Percentiles rank a stretch among this genome's conserved stretches.
These are phyloP conservation scores for Saccharomyces hybrid DNA, from an alignment of 1,139 yeast genomes.

Conservation along the genomic window DNA sequence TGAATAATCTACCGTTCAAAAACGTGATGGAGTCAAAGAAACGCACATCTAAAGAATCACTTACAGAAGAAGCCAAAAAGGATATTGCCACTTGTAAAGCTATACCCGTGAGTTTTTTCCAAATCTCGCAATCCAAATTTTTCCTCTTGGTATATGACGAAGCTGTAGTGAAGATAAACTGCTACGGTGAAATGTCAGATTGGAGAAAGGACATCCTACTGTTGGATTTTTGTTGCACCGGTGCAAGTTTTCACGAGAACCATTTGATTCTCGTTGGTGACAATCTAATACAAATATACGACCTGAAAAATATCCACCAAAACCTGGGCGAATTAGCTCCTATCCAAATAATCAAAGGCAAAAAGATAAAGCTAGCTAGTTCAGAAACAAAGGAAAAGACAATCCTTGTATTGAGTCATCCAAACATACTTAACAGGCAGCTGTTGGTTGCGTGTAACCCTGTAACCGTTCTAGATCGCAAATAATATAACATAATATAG, in stretches of 20 bases:
- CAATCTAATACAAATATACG: slow-evolving; percentile 65
- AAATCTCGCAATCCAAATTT: slow-evolving; percentile 40
- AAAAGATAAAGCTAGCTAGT: slow-evolving; percentile 46
- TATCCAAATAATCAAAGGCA: slow-evolving; percentile 69
- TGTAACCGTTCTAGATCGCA: neutral
- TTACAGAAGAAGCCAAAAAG: slow-evolving; percentile 28
- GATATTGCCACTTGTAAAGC: slow-evolving; percentile 27
- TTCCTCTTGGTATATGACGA: slow-evolving; percentile 64
- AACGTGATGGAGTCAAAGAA: slow-evolving; percentile 32
- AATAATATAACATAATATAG: neutral
- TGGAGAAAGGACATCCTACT: slow-evolving; percentile 44
- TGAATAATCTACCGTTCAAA: slow-evolving; percentile 26
- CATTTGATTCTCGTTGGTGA: slow-evolving; percentile 57
- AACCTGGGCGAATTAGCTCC: slow-evolving; percentile 35
- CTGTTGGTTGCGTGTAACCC: slow-evolving; percentile 35
- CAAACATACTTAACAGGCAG: slow-evolving; percentile 58
- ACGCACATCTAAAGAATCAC: slow-evolving; percentile 33
- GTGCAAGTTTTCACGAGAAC: slow-evolving; percentile 50
- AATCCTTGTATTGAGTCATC: slow-evolving; percentile 61
- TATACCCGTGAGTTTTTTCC: slow-evolving; percentile 61
- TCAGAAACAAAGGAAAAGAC: slow-evolving; percentile 38
- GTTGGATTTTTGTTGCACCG: slow-evolving; percentile 55
- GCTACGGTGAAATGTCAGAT: slow-evolving; percentile 55
- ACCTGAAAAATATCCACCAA: slow-evolving; percentile 35
- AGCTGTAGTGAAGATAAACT: slow-evolving; percentile 64